A percentile compares a stretch with the other conserved stretches of the same genome.
phyloP scores from a whole-genome alignment of 2,329 filamentous ascomycete species.

The Leptographium radiaticola region DNA sequence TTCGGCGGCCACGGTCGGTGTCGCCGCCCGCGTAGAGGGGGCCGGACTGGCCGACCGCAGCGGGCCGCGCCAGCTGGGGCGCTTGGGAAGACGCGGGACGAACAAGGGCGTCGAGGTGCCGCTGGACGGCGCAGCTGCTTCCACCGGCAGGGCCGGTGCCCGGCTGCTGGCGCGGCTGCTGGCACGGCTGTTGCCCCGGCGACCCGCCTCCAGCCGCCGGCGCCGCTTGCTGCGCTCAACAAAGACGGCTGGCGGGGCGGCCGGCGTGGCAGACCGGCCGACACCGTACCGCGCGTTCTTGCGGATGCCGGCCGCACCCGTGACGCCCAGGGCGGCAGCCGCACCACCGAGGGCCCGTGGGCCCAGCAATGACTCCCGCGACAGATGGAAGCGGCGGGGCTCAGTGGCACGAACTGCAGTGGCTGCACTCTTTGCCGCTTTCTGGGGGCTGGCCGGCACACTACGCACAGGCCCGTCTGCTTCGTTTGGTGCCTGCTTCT shows the following conservation, averaged over 20 bases:
- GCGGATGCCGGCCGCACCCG: conserved; percentile 18
- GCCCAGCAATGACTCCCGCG: conserved; percentile 15
- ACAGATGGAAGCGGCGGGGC: conserved; percentile 43
- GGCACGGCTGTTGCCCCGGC: conserved; percentile 3
- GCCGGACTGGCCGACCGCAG: background rate
- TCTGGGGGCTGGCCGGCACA: background rate
- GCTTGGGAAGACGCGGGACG: conserved; percentile 8
- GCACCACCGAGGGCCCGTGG: conserved; percentile 14
- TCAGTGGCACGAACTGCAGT: conserved; percentile 13
- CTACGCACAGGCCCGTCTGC: too few relatives aligned
- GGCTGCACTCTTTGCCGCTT: background rate
- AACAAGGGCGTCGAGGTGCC: background rate
- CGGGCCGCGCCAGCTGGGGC: conserved; percentile 5
- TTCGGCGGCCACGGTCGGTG: background rate
- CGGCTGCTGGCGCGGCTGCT: conserved; percentile 9
- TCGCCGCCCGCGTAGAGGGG: background rate
- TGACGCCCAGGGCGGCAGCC: conserved; percentile 17
- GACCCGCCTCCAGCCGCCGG: conserved; percentile 7
- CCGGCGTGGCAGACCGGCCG: background rate
- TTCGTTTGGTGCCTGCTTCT: background rate
- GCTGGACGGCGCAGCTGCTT: background rate
- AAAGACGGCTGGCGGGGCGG: conserved; percentile 35
- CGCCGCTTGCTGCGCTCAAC: conserved; percentile 34
- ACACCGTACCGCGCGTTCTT: conserved; percentile 19
- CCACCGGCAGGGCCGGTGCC: background rate